A percentile compares a stretch with the other conserved stretches of the same genome.
These are phyloP conservation scores for Kwoniella heveanensis DNA, from an alignment of 768 basidiomycete genomes.

Conservation along the genomic window DNA sequence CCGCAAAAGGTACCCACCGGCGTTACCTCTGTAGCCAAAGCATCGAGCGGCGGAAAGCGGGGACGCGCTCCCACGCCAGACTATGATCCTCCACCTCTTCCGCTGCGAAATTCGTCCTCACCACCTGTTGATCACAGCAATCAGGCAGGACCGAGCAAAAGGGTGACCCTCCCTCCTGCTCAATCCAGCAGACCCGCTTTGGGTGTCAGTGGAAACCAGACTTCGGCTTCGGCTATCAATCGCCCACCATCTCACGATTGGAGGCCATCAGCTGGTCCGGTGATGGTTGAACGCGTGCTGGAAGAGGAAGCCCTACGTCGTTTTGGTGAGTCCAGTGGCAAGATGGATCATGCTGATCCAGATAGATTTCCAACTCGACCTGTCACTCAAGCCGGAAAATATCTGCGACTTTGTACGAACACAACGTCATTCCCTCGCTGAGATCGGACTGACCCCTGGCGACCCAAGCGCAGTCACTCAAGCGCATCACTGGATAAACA, in stretches of 20 bases:
- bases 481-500: conserved; percentile 26
- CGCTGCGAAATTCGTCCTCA: background rate
- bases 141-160: background rate
- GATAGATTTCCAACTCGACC: conserved; percentile 10
- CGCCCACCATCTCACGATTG: no score
- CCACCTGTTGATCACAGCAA: background rate
- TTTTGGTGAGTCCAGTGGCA: conserved; percentile 11
- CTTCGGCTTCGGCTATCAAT: no score
- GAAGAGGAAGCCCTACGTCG: background rate
- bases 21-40: no score
- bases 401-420: conserved; percentile 16
- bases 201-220: no score
- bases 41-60: background rate
- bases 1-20: no score
- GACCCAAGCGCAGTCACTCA: conserved; percentile 3
- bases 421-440: conserved; percentile 13
- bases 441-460: conserved; percentile 18
- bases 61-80: background rate
- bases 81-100: background rate
- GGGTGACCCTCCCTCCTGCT: background rate
- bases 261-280: background rate
- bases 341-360: background rate
- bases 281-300: conserved; percentile 16
- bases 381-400: conserved; percentile 19
- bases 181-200: no score